Conservation (phyloP, 2,329 filamentous ascomycete species). For the Aspergillus aculeatinus region DNA sequence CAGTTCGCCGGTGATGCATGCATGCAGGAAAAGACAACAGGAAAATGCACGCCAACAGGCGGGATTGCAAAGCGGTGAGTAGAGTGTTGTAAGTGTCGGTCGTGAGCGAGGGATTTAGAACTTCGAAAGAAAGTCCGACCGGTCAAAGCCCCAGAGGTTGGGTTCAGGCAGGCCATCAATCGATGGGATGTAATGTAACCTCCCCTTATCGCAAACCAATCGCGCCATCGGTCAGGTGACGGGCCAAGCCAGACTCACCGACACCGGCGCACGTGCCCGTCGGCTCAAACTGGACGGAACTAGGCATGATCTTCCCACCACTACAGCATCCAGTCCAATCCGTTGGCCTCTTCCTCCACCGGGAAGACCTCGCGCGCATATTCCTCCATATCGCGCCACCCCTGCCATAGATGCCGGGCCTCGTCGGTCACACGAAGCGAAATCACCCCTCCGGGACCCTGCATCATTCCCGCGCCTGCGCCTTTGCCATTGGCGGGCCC, state of each 20-base stretch:
- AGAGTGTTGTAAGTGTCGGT: background rate
- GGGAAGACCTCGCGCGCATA: constrained; percentile 94
- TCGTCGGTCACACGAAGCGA: constrained; percentile 70
- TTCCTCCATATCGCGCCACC: constrained; percentile 84
- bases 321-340: constrained; percentile 81
- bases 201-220: constrained; percentile 9
- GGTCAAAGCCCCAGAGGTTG: background rate
- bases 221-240: constrained; percentile 1
- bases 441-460: constrained; percentile 54
- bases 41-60: constrained; percentile 10
- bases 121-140: background rate
- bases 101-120: background rate
- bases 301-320: constrained; percentile 5
- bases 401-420: constrained; percentile 84
- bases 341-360: constrained; percentile 91
- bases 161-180: background rate
- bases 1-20: constrained; percentile 27
- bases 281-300: background rate
- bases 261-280: constrained; percentile 7
- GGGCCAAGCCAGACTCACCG: background rate
- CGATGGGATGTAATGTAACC: constrained; percentile 5
- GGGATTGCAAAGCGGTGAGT: background rate
- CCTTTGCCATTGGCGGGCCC: constrained; percentile 41
- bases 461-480: constrained; percentile 48
- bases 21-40: constrained; percentile 11